These are phyloP conservation scores for Pichia pseudocactophila DNA, from an alignment of 805 yeast genomes.

Conservation along the genomic window DNA sequence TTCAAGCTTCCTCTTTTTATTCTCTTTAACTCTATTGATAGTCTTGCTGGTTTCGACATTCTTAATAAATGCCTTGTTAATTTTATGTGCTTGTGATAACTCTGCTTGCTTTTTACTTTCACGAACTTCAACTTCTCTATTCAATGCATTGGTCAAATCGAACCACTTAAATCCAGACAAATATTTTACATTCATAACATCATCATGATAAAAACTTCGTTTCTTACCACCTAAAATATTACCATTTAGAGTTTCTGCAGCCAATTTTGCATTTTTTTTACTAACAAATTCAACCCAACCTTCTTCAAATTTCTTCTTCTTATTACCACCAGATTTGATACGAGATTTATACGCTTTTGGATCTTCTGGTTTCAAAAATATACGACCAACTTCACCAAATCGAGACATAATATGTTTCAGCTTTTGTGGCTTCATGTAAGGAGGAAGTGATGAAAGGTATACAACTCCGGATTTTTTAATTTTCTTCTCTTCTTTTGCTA, in stretches of 20 bases:
- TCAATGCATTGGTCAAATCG: constrained; percentile 87
- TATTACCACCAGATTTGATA: constrained; percentile 84
- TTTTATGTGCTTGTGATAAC: constrained; percentile 76
- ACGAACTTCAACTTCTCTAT: constrained; percentile 80
- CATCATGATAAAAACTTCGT: constrained; percentile 86
- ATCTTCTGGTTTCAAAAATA: constrained; percentile 83
- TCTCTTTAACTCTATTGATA: constrained; percentile 56
- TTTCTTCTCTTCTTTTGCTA: constrained; percentile 45
- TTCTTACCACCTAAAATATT: constrained; percentile 88
- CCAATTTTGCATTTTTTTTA: constrained; percentile 81
- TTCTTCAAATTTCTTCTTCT: constrained; percentile 77
- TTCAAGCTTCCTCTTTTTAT: constrained; percentile 31
- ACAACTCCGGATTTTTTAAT: constrained; percentile 79
- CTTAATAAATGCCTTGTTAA: constrained; percentile 73
- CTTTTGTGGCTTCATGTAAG: constrained; percentile 94
- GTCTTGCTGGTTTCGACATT: constrained; percentile 83
- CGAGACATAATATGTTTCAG: constrained; percentile 69
- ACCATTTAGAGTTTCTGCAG: constrained; percentile 81
- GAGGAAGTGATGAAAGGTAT: constrained; percentile 87
- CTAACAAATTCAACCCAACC: constrained; percentile 93
- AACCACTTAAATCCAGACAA: constrained; percentile 91
- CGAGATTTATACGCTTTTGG: constrained; percentile 53
- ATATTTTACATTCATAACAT: constrained; percentile 83
- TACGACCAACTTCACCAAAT: constrained; percentile 83
- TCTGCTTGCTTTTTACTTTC: constrained; percentile 84